A percentile compares a stretch with the other conserved stretches of the same genome.
These are phyloP conservation scores for Hyaloscypha finlandica DNA, from an alignment of 495 filamentous ascomycete species.

Conservation along the genomic window DNA sequence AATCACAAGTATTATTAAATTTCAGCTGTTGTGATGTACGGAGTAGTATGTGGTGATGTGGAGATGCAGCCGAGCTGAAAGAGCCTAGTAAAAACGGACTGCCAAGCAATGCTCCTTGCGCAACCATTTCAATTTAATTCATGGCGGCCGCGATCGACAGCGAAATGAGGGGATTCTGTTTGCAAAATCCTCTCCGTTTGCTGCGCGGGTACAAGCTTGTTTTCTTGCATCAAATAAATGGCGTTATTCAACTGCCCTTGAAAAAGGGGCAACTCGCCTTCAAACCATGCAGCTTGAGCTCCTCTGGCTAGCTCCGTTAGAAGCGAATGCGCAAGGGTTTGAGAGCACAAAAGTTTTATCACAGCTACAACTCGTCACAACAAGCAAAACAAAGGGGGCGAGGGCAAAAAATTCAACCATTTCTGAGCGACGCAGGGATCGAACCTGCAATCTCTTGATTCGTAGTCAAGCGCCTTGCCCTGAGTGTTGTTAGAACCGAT, in stretches of 20 bases:
- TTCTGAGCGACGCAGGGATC: conserved; percentile 27
- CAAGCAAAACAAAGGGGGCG: not conserved
- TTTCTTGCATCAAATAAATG: not conserved
- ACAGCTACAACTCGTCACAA: not conserved
- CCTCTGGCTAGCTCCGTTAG: no score
- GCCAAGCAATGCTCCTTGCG: not conserved
- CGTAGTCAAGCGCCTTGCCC: conserved; percentile 48
- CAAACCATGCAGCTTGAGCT: not conserved
- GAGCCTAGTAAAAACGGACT: not conserved
- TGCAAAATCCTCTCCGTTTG: not conserved
- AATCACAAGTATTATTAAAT: not conserved
- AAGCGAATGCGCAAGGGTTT: no score
- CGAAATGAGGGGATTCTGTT: not conserved
- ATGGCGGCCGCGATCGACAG: not conserved
- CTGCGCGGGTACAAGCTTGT: not conserved
- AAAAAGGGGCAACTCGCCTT: not conserved
- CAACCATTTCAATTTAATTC: not conserved
- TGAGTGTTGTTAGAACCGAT: conserved; percentile 7
- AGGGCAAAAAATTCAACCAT: conserved; percentile 6
- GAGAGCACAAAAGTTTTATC: no score
- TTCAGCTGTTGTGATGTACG: not conserved
- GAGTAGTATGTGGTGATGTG: not conserved
- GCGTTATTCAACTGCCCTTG: not conserved
- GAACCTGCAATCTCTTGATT: conserved; percentile 36
- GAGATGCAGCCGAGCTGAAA: not conserved